phyloP scores from a whole-genome alignment of 495 filamentous ascomycete genomes.

The Xylaria scruposa region DNA sequence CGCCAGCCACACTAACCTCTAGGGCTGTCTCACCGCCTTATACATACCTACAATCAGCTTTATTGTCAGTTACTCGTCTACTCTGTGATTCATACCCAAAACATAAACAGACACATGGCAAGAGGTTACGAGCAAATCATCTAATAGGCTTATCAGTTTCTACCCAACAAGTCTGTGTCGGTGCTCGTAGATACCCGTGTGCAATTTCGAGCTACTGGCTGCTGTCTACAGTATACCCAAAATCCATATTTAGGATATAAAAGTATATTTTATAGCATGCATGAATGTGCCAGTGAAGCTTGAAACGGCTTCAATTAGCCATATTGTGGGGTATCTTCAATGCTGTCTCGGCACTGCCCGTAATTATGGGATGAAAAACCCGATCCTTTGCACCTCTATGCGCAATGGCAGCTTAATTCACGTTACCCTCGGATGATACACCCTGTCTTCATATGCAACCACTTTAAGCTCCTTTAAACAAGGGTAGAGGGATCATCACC shows the following conservation, averaged over 20 bases:
- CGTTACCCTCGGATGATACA: not conserved
- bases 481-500: slow-evolving; percentile 4
- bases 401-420: not conserved
- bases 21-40: slow-evolving; percentile 6
- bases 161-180: not conserved
- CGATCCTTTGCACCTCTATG: slow-evolving; percentile 2
- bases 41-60: not conserved
- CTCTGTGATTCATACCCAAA: slow-evolving; percentile 3
- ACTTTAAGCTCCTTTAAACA: slow-evolving; percentile 2
- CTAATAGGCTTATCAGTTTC: slow-evolving; percentile 6
- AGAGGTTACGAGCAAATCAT: not conserved
- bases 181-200: not conserved
- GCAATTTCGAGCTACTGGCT: not conserved
- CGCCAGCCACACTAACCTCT: not conserved
- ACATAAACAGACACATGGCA: slow-evolving; percentile 2
- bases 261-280: not conserved
- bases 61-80: not conserved
- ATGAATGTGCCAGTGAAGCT: slow-evolving; percentile 16
- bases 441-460: slow-evolving; percentile 19
- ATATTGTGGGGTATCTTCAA: slow-evolving; percentile 17
- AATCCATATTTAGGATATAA: slow-evolving; percentile 7
- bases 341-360: slow-evolving; percentile 11
- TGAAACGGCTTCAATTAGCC: slow-evolving; percentile 22
- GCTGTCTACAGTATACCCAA: not conserved
- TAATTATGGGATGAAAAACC: slow-evolving; percentile 11